These are phyloP conservation scores for Aspergillus eucalypticola DNA, from an alignment of 2,329 filamentous ascomycete species.

Conservation along the genomic window DNA sequence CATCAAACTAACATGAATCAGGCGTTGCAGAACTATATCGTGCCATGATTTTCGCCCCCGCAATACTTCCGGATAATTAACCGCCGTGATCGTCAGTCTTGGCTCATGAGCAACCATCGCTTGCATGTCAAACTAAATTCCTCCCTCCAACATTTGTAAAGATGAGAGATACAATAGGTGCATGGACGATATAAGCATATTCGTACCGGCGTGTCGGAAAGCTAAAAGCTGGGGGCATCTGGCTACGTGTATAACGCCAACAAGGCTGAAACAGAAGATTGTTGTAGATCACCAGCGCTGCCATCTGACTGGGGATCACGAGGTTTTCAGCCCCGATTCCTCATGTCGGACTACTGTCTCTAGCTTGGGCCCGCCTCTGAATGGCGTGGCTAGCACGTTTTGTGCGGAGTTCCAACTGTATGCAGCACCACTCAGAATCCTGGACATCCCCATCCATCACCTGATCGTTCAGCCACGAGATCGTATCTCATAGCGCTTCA, in stretches of 20 bases:
- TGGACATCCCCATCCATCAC: neutral
- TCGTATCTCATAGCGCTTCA: neutral
- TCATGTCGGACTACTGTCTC: neutral
- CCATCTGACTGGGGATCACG: neutral
- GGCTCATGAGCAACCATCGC: neutral
- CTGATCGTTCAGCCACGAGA: neutral
- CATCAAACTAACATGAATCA: neutral
- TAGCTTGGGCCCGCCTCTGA: neutral
- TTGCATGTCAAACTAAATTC: neutral
- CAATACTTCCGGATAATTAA: neutral
- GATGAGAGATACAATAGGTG: neutral
- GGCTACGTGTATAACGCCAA: neutral
- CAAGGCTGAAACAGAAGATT: neutral
- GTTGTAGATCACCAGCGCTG: neutral
- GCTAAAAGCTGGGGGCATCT: neutral
- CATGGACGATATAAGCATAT: neutral
- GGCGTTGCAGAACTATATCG: neutral
- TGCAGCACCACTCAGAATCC: neutral
- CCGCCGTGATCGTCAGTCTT: neutral
- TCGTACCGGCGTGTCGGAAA: neutral
- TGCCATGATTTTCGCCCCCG: neutral
- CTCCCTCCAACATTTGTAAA: neutral
- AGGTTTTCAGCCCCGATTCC: neutral
- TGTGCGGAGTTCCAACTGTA: neutral
- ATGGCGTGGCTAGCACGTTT: neutral